Percentiles rank a stretch among this genome's conserved stretches.
These are phyloP conservation scores for Penicillium freii DNA, from an alignment of 2,329 filamentous ascomycete species.

Conservation along the genomic window DNA sequence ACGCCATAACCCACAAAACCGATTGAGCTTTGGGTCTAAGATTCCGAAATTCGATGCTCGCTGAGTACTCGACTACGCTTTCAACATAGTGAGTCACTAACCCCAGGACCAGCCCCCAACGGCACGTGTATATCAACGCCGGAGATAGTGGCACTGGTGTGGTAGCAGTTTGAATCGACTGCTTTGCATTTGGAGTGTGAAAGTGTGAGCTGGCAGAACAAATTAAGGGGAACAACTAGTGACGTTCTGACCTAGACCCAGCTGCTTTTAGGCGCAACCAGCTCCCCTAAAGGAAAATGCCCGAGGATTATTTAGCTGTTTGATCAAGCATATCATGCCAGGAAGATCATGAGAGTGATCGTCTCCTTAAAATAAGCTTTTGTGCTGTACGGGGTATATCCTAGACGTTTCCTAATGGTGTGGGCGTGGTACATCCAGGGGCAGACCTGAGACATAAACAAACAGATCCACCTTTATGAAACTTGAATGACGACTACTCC, in stretches of 20 bases:
- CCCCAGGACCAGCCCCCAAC: too few species aligned
- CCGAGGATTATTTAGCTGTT: not conserved
- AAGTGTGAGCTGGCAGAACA: too few species aligned
- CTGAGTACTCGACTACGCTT: too few species aligned
- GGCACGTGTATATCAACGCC: too few species aligned
- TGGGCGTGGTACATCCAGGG: not conserved
- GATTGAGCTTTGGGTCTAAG: not conserved
- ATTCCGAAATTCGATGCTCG: not conserved
- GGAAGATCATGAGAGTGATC: not conserved
- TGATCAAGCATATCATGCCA: not conserved
- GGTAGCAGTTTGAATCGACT: too few species aligned
- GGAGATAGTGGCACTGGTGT: too few species aligned
- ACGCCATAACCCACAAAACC: too few species aligned
- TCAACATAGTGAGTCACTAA: too few species aligned
- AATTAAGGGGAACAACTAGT: too few species aligned
- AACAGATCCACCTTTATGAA: not conserved
- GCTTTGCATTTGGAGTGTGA: too few species aligned
- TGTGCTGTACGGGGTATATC: not conserved
- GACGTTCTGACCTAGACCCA: too few species aligned
- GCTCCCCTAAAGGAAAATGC: not conserved
- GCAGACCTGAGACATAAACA: not conserved
- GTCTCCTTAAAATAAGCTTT: not conserved
- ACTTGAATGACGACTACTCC: not conserved
- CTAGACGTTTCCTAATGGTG: not conserved
- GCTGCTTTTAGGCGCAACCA: too few species aligned